phyloP scores from a whole-genome alignment of 2,329 filamentous ascomycete genomes.

The Zymoseptoria brevis region DNA sequence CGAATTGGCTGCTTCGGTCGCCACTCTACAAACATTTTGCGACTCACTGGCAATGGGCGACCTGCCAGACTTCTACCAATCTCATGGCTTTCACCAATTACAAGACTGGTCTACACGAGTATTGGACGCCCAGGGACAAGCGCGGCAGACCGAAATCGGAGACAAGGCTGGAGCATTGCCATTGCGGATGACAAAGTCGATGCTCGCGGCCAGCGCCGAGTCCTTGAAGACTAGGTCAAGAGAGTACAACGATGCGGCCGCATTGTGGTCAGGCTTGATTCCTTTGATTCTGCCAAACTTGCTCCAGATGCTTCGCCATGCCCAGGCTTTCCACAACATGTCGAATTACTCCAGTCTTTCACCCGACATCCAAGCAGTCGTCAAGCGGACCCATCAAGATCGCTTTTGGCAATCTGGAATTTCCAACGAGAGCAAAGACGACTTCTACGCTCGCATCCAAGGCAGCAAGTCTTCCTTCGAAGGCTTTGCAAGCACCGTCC shows the following conservation, averaged over 20 bases:
- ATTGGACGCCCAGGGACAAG: conserved; percentile 70
- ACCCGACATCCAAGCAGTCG: conserved; percentile 64
- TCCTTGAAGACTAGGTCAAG: conserved; percentile 67
- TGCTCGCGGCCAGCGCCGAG: conserved; percentile 88
- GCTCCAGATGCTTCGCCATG: conserved; percentile 76
- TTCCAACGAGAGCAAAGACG: conserved; percentile 87
- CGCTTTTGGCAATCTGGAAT: conserved; percentile 98
- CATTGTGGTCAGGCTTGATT: conserved; percentile 78
- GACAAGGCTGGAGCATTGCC: conserved; percentile 68
- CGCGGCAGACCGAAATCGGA: conserved; percentile 70
- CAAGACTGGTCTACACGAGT: conserved; percentile 73
- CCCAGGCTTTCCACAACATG: conserved; percentile 84
- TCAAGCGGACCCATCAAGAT: conserved; percentile 79
- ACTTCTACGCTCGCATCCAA: conserved; percentile 87
- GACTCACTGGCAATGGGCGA: conserved; percentile 69
- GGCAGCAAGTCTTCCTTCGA: conserved; percentile 85
- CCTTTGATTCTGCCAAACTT: conserved; percentile 77
- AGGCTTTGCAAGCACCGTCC: conserved; percentile 86
- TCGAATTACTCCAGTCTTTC: conserved; percentile 74
- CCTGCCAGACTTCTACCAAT: conserved; percentile 70
- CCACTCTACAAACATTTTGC: conserved; percentile 71
- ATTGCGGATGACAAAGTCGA: conserved; percentile 78
- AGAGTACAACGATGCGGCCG: conserved; percentile 66
- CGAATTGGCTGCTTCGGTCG: conserved; percentile 59
- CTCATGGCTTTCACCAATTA: conserved; percentile 63